phyloP scores from a whole-genome alignment of 352 stramenopile genomes.

The Globisporangium acanthophoron region DNA sequence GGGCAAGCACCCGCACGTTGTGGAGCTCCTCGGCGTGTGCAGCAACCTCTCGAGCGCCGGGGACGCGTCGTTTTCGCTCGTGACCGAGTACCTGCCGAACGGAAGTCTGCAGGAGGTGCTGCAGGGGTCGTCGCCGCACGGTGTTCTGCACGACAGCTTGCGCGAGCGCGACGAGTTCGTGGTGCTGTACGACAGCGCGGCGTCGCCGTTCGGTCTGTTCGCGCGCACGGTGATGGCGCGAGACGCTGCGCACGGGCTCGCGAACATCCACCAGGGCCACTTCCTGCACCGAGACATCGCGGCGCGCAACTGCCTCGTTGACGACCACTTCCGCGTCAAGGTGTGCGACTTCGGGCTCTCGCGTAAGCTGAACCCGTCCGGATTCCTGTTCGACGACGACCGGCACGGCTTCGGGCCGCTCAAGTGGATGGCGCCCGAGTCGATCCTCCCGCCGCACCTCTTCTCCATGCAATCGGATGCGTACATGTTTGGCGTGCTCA shows the following conservation, averaged over 20 bases:
- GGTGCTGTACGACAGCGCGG: constrained; percentile 6
- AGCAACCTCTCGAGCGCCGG: constrained; percentile 1
- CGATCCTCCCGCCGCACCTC: constrained; percentile 50
- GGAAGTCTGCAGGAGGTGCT: constrained; percentile 55
- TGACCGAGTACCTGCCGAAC: constrained; percentile 67
- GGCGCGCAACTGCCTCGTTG: constrained; percentile 63
- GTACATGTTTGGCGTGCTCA: constrained; percentile 72
- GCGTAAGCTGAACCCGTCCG: constrained; percentile 25
- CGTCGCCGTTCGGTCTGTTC: constrained; percentile 30
- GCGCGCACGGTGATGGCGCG: constrained; percentile 61
- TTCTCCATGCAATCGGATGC: constrained; percentile 69
- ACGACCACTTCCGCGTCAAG: constrained; percentile 59
- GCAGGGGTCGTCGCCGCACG: constrained; percentile 3
- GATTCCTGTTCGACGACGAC: constrained; percentile 49
- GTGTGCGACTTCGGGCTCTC: constrained; percentile 70
- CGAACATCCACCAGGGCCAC: constrained; percentile 57
- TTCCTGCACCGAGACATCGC: constrained; percentile 68
- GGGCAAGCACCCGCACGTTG: constrained; percentile 65
- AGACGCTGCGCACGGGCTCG: constrained; percentile 56
- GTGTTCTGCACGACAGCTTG: background rate
- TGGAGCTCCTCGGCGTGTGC: constrained; percentile 51
- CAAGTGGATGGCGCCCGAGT: constrained; percentile 77
- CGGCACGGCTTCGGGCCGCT: constrained; percentile 55
- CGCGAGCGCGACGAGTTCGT: background rate
- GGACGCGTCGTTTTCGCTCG: constrained; percentile 26